Percentiles rank a stretch among this genome's conserved stretches.
Evolutionary conservation across 345 rosid genomes (phyloP).

Genomic region (Pistacia vera): DNA sequence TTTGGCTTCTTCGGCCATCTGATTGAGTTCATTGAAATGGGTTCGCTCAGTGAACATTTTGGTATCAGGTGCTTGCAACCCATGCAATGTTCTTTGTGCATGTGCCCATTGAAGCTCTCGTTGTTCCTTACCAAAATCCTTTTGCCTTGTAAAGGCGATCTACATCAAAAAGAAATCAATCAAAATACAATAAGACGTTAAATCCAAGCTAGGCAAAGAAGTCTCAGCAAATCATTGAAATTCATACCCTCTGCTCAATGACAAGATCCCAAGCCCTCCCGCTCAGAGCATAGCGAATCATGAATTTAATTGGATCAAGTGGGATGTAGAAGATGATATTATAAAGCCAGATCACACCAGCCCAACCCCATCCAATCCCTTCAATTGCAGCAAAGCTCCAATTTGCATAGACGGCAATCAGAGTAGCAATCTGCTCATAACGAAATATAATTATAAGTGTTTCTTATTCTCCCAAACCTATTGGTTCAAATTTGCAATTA

Average conservation of each 20-base stretch:
- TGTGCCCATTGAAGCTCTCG: slow-evolving; percentile 99
- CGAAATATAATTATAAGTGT: slow-evolving; percentile 8
- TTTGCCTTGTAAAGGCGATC: slow-evolving; percentile 98
- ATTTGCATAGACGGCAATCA: slow-evolving; percentile 92
- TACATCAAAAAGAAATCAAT: slow-evolving; percentile 29
- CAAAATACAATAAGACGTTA: neutral
- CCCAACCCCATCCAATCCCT: slow-evolving; percentile 99
- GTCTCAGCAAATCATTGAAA: neutral
- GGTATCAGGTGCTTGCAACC: slow-evolving; percentile 90
- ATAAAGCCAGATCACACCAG: slow-evolving; percentile 97
- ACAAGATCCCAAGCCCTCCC: slow-evolving; percentile 99
- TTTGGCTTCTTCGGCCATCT: slow-evolving; percentile 98
- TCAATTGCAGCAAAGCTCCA: slow-evolving; percentile 97
- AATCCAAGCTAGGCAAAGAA: neutral
- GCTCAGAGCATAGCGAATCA: slow-evolving; percentile 87
- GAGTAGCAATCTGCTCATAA: slow-evolving; percentile 76
- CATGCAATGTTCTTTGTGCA: slow-evolving; percentile 96
- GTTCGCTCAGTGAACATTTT: slow-evolving; percentile 88
- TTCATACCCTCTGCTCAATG: slow-evolving; percentile 92
- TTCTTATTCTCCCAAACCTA: slow-evolving; percentile 5
- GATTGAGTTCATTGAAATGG: slow-evolving; percentile 86
- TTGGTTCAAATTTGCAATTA: slow-evolving; percentile 3
- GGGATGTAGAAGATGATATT: slow-evolving; percentile 87
- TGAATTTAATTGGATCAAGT: slow-evolving; percentile 88
- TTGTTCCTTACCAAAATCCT: slow-evolving; percentile 96